A percentile compares a stretch with the other conserved stretches of the same genome.
Evolutionary conservation across 805 yeast genomes (phyloP).

Genomic region (Metschnikowia peoriensis): DNA sequence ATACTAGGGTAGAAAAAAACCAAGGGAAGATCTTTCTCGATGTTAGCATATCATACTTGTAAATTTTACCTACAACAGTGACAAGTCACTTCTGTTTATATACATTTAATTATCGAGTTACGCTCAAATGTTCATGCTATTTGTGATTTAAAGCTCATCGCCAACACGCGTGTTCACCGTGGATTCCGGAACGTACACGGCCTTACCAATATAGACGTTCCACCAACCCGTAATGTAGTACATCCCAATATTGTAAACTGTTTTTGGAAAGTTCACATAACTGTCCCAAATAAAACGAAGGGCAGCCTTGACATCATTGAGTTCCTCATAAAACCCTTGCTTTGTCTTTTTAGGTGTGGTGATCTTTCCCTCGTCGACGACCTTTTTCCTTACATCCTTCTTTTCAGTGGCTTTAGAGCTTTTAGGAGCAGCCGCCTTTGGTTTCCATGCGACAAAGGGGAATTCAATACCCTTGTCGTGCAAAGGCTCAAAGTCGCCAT

Average conservation of each 20-base stretch:
- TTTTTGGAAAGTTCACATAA: constrained; percentile 67
- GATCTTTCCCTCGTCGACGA: constrained; percentile 9
- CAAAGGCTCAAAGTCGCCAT: constrained; percentile 39
- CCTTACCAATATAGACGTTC: constrained; percentile 72
- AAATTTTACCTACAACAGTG: not conserved
- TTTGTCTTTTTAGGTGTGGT: constrained; percentile 2
- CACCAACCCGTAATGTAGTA: constrained; percentile 57
- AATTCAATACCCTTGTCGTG: constrained; percentile 35
- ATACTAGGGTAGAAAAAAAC: not conserved
- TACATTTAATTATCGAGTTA: not conserved
- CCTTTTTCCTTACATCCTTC: not conserved
- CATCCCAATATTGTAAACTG: constrained; percentile 50
- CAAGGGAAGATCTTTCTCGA: not conserved
- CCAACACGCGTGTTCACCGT: constrained; percentile 6
- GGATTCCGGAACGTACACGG: constrained; percentile 18
- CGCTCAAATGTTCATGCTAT: not conserved
- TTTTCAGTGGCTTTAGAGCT: not conserved
- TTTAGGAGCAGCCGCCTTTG: constrained; percentile 3
- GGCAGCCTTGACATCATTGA: constrained; percentile 57
- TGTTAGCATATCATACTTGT: not conserved
- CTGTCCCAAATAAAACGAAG: constrained; percentile 61
- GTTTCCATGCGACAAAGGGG: constrained; percentile 30
- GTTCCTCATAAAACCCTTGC: constrained; percentile 36
- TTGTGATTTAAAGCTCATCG: constrained; percentile 15
- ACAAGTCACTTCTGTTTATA: not conserved